phyloP scores from a whole-genome alignment of 306 rosid species.

The Rosa rugosa region DNA sequence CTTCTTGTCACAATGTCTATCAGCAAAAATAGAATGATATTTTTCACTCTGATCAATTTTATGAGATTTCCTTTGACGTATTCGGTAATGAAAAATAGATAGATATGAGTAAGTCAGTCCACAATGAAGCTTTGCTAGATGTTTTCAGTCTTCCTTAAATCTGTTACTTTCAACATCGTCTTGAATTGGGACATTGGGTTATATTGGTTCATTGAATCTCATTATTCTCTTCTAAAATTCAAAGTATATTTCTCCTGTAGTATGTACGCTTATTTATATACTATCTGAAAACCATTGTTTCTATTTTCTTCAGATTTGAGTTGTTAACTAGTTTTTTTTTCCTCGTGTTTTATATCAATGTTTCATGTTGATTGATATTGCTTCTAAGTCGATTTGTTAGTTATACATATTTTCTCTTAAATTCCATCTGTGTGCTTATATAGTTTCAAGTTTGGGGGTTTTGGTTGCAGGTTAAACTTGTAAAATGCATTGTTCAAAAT shows the following conservation, averaged over 20 bases:
- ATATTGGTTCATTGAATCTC: background rate
- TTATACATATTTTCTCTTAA: background rate
- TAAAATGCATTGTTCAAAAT: constrained; percentile 82
- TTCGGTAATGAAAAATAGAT: background rate
- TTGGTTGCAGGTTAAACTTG: constrained; percentile 83
- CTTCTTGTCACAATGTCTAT: background rate
- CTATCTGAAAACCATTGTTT: background rate
- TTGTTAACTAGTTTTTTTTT: background rate
- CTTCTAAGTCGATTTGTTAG: background rate
- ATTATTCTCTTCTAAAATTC: too few species aligned
- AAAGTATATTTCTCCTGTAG: background rate
- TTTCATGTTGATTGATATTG: background rate
- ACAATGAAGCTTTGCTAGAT: background rate
- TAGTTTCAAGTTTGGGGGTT: constrained; percentile 12
- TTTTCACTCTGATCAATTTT: background rate
- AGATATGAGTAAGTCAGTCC: background rate
- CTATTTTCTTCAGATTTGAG: background rate
- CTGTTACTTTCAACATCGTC: background rate
- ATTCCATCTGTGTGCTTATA: background rate
- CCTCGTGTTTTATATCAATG: background rate
- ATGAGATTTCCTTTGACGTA: background rate
- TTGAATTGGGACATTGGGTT: background rate
- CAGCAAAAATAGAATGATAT: background rate
- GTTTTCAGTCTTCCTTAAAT: background rate
- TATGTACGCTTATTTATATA: background rate